These are phyloP conservation scores for Tricholoma saponaceum DNA, from an alignment of 768 basidiomycete genomes.

Conservation along the genomic window DNA sequence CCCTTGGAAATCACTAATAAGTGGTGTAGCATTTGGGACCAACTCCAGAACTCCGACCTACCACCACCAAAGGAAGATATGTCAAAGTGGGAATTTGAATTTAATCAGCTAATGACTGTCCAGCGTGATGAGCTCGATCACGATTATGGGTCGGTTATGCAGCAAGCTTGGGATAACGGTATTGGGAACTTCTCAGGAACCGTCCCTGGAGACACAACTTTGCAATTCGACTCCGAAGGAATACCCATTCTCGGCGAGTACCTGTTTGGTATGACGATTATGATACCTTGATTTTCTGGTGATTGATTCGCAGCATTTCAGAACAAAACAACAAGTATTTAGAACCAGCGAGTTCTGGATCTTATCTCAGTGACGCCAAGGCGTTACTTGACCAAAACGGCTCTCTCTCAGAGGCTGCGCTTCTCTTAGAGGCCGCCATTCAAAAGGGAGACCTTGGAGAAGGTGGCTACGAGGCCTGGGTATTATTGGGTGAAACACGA, in stretches of 20 bases:
- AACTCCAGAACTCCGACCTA: constrained; percentile 52
- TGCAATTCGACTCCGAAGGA: constrained; percentile 67
- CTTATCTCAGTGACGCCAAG: constrained; percentile 73
- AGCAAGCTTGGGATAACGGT: constrained; percentile 59
- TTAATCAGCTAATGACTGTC: constrained; percentile 70
- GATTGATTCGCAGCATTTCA: constrained; percentile 23
- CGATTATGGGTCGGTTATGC: constrained; percentile 60
- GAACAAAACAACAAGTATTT: constrained; percentile 73
- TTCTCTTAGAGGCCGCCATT: constrained; percentile 89
- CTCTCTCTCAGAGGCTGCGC: constrained; percentile 80
- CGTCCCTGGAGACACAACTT: constrained; percentile 24
- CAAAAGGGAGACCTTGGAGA: constrained; percentile 76
- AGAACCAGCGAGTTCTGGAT: constrained; percentile 42
- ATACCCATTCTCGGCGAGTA: constrained; percentile 72
- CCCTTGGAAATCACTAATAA: not conserved
- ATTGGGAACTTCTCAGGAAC: constrained; percentile 39
- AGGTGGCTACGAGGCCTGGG: constrained; percentile 88
- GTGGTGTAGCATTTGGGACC: constrained; percentile 53
- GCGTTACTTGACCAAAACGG: constrained; percentile 74
- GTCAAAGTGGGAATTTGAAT: constrained; percentile 80
- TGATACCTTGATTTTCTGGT: not conserved
- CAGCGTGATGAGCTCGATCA: constrained; percentile 63
- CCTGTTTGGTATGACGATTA: constrained; percentile 60
- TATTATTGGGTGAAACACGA: constrained; percentile 83
- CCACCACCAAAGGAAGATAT: constrained; percentile 60